A percentile compares a stretch with the other conserved stretches of the same genome.
phyloP scores from a whole-genome alignment of 2,329 filamentous ascomycete genomes.

The Colletotrichum lupini region DNA sequence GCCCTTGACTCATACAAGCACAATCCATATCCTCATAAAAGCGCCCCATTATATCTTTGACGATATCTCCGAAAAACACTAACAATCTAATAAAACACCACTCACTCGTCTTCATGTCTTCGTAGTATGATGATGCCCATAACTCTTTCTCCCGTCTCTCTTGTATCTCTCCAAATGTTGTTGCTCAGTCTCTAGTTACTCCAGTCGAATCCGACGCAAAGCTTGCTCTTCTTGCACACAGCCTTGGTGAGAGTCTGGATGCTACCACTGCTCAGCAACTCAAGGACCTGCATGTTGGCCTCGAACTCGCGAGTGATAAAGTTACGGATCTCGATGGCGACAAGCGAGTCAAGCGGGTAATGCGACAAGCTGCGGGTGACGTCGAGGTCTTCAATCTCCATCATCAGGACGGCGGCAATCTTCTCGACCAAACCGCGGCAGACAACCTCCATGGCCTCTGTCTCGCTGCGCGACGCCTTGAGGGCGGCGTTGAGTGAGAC shows the following conservation, averaged over 20 bases:
- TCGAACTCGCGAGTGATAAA: conserved; percentile 62
- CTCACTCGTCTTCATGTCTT: conserved; percentile 8
- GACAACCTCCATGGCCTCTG: conserved; percentile 58
- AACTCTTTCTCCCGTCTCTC: neutral
- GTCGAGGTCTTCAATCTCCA: conserved; percentile 61
- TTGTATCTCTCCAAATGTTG: neutral
- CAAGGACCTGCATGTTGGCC: conserved; percentile 64
- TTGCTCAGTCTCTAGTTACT: conserved; percentile 15
- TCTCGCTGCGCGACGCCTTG: conserved; percentile 52
- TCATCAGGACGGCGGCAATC: conserved; percentile 60
- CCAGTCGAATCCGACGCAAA: conserved; percentile 38
- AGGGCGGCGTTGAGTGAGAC: conserved; percentile 56
- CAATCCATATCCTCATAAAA: neutral
- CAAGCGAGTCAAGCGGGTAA: conserved; percentile 59
- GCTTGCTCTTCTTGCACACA: conserved; percentile 59
- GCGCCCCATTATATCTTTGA: neutral
- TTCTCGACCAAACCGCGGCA: conserved; percentile 59
- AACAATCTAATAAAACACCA: conserved; percentile 11
- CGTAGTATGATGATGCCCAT: neutral
- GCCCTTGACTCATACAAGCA: neutral
- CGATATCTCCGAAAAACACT: neutral
- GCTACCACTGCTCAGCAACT: conserved; percentile 63
- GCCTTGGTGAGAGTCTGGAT: conserved; percentile 60
- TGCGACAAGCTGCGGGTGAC: conserved; percentile 50
- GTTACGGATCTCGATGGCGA: conserved; percentile 62